Evolutionary conservation across 345 rosid genomes (phyloP).

Genomic region (Syzygium jambos): DNA sequence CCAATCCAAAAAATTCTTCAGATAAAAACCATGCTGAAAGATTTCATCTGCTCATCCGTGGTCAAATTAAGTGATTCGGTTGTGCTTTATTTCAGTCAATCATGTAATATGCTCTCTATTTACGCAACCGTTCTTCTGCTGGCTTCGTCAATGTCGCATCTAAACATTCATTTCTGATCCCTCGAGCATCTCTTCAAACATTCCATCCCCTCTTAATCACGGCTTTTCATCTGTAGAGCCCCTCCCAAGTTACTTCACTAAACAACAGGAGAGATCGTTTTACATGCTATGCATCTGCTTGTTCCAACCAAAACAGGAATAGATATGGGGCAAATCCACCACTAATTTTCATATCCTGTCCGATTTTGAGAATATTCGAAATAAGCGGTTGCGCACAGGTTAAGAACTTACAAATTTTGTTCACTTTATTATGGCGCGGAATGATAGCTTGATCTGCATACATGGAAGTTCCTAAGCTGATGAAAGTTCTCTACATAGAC

Average conservation of each 20-base stretch:
- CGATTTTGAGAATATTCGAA: neutral
- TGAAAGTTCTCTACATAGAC: constrained; percentile 7
- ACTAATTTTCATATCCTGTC: neutral
- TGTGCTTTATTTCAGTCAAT: neutral
- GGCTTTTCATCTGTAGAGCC: neutral
- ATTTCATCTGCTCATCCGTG: neutral
- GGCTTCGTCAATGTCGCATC: neutral
- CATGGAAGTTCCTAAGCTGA: neutral
- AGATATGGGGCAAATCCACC: neutral
- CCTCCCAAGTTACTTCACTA: neutral
- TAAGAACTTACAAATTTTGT: neutral
- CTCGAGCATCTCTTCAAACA: neutral
- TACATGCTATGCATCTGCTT: neutral
- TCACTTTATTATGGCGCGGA: neutral
- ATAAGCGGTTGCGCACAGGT: neutral
- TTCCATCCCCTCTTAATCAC: neutral
- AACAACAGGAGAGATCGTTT: neutral
- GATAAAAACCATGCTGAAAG: neutral
- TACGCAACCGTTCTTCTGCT: neutral
- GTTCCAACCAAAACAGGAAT: neutral
- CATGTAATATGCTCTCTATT: neutral
- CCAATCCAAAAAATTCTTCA: neutral
- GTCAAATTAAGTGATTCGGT: neutral
- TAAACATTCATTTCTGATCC: neutral
- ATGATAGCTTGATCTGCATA: neutral